Evolutionary conservation across 1,284 basidiomycete species (phyloP).

Genomic region (Dichomitus squalens): DNA sequence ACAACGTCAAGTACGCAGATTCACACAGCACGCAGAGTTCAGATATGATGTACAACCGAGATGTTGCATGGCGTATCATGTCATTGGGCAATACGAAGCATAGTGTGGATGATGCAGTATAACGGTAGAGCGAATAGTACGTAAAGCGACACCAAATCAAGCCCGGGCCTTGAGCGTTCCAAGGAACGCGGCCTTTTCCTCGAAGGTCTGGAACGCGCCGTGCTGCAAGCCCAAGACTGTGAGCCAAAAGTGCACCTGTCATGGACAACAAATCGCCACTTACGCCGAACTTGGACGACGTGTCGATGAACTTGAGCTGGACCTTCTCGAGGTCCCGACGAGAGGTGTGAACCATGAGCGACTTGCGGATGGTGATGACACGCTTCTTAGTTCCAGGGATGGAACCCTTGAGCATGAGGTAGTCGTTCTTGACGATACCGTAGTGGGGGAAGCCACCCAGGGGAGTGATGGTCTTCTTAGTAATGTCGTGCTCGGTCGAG

Average conservation of each 20-base stretch:
- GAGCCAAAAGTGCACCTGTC: not conserved
- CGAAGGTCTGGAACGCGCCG: constrained; percentile 93
- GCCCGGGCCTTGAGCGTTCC: constrained; percentile 86
- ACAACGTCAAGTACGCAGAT: no score
- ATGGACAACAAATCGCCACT: constrained; percentile 31
- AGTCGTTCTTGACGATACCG: constrained; percentile 99
- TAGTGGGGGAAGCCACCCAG: constrained; percentile 99
- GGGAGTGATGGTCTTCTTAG: constrained; percentile 95
- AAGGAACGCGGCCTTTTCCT: constrained; percentile 95
- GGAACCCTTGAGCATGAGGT: constrained; percentile 93
- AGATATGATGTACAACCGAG: constrained; percentile 19
- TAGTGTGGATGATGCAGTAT: constrained; percentile 39
- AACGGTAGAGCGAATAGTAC: constrained; percentile 32
- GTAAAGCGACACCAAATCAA: constrained; percentile 37
- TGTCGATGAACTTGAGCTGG: constrained; percentile 98
- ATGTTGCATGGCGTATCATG: constrained; percentile 28
- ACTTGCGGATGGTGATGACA: constrained; percentile 91
- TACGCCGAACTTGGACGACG: constrained; percentile 93
- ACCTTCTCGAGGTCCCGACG: constrained; percentile 95
- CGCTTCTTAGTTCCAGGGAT: constrained; percentile 98
- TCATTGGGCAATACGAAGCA: constrained; percentile 41
- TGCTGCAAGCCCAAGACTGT: constrained; percentile 54
- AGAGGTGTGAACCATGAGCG: constrained; percentile 85
- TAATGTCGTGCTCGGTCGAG: constrained; percentile 92
- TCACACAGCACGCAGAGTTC: not conserved